Evolutionary conservation across 108 stramenopile species (phyloP).

Genomic region (Pseudonitzschia multiseries): DNA sequence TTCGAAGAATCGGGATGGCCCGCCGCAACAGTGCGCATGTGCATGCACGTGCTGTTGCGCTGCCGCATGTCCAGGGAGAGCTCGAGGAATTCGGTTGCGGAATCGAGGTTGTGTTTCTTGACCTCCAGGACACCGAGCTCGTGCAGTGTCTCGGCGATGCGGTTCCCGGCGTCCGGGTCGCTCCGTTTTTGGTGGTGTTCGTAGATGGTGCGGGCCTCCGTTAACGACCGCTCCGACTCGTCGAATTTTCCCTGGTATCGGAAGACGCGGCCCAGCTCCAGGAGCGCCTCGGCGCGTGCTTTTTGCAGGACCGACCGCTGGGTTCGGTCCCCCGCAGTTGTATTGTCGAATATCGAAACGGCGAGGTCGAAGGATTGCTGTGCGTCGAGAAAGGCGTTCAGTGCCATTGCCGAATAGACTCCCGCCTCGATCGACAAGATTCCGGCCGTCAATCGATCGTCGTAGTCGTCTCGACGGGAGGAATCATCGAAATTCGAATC

Average conservation of each 20-base stretch:
- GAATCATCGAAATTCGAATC: constrained; percentile 3
- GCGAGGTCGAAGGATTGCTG: constrained; percentile 51
- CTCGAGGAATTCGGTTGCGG: constrained; percentile 44
- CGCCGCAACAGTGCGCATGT: no score
- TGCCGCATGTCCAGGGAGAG: constrained; percentile 52
- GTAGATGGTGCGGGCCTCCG: constrained; percentile 32
- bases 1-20: constrained; percentile 17
- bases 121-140: constrained; percentile 65
- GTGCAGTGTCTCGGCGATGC: constrained; percentile 46
- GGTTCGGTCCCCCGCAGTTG: constrained; percentile 4
- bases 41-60: no score
- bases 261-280: constrained; percentile 48
- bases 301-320: constrained; percentile 17
- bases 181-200: constrained; percentile 12
- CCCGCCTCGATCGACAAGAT: constrained; percentile 57
- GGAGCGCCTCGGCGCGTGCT: constrained; percentile 39
- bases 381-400: constrained; percentile 65
- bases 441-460: constrained; percentile 38
- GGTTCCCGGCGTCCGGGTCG: constrained; percentile 3
- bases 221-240: constrained; percentile 40
- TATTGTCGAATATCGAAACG: constrained; percentile 42
- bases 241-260: constrained; percentile 54
- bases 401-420: constrained; percentile 61
- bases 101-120: constrained; percentile 59
- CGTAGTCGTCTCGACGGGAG: no score